Evolutionary conservation across 176 grass and related monocot genomes (phyloP).

Genomic region (Puccinellia tenuiflora): DNA sequence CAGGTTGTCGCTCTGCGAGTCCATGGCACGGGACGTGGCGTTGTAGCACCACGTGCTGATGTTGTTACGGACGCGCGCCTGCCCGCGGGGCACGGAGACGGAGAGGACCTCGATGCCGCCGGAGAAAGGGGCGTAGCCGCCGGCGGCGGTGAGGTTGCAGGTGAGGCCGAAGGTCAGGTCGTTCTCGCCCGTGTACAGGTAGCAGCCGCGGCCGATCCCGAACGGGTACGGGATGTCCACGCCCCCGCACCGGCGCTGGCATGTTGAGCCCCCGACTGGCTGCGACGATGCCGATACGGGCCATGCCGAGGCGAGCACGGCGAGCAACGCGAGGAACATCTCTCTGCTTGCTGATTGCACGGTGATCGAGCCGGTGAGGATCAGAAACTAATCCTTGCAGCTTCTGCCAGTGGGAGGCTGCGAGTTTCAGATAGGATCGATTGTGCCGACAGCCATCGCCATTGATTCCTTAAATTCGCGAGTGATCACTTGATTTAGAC

Average conservation of each 20-base stretch:
- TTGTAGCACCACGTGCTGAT: conserved; percentile 18
- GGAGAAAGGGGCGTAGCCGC: not conserved
- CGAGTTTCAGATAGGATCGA: not conserved
- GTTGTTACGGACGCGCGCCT: conserved; percentile 6
- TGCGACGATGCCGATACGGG: not conserved
- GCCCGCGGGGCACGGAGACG: not conserved
- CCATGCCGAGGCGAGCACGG: not conserved
- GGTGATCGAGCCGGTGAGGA: conserved; percentile 2
- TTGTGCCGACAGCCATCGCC: not conserved
- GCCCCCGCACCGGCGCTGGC: conserved; percentile 22
- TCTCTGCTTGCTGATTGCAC: not conserved
- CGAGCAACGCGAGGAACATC: not conserved
- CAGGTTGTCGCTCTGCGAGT: not conserved
- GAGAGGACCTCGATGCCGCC: conserved; percentile 5
- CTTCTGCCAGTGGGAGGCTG: not conserved
- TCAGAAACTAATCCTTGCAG: not conserved
- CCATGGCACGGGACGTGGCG: not conserved
- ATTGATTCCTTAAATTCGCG: not conserved
- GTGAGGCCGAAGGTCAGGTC: conserved; percentile 35
- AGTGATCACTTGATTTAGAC: not conserved
- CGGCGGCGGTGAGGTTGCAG: not conserved
- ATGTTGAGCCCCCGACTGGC: not conserved
- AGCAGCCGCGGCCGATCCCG: conserved; percentile 49
- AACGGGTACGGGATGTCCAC: conserved; percentile 52
- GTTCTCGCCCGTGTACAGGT: conserved; percentile 15